phyloP scores from a whole-genome alignment of 2,329 filamentous ascomycete species.

The Ceratocystiopsis minuta region DNA sequence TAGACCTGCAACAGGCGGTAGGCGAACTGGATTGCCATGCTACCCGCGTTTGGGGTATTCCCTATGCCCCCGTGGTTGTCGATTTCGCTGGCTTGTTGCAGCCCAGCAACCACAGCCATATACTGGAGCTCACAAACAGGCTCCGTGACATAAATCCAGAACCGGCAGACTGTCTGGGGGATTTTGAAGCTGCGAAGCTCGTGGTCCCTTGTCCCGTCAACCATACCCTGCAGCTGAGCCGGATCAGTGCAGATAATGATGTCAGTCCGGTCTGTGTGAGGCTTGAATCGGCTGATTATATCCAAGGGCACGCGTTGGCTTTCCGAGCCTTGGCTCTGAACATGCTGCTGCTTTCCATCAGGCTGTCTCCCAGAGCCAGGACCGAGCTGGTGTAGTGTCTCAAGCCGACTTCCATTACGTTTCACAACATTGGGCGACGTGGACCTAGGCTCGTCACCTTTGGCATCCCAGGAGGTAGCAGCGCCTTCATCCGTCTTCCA shows the following conservation, averaged over 20 bases:
- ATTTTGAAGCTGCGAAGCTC: conserved; percentile 39
- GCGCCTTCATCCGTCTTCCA: too few relatives aligned
- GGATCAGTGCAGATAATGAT: conserved; percentile 33
- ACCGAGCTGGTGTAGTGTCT: too few relatives aligned
- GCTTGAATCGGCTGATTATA: conserved; percentile 27
- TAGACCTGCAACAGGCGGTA: conserved; percentile 41
- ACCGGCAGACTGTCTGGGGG: conserved; percentile 33
- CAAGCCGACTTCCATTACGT: too few relatives aligned
- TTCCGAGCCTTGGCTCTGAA: conserved; percentile 18
- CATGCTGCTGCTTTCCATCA: too few relatives aligned
- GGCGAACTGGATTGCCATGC: conserved; percentile 22
- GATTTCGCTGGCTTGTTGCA: conserved; percentile 27
- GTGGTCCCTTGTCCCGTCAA: conserved; percentile 31
- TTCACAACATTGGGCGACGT: too few relatives aligned
- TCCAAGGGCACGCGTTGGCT: conserved; percentile 34
- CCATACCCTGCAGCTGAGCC: conserved; percentile 28
- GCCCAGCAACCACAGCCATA: conserved; percentile 36
- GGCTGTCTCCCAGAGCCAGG: too few relatives aligned
- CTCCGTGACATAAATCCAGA: conserved; percentile 41
- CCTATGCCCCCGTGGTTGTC: conserved; percentile 25
- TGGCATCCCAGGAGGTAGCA: too few relatives aligned
- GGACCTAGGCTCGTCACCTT: too few relatives aligned
- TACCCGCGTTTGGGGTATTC: conserved; percentile 32
- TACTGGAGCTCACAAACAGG: conserved; percentile 33
- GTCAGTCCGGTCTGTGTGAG: conserved; percentile 32